Base-by-base conservation (phyloP, 495 filamentous ascomycete genomes). In the Neurospora sp. region DNA sequence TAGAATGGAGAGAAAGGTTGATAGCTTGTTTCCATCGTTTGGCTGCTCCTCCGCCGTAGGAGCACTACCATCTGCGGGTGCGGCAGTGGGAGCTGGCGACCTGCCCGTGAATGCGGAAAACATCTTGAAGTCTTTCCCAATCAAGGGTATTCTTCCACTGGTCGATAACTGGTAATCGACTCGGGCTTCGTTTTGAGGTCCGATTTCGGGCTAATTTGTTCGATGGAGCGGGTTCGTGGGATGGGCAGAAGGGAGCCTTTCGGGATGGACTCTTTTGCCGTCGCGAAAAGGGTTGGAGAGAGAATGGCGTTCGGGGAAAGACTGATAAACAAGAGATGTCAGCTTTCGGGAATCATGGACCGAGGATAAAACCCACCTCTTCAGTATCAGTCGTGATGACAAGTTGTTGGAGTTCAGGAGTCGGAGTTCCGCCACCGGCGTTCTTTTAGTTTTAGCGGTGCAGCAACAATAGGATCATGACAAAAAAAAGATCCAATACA, bases 1-100 rank as follows among this genome's bases (percentile, higher is more conserved):
- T 72, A 97, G 81, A 72, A 97, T 94, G 70, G 89, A 88, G 44
- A 97, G 82, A 76, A 97, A 94, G 0, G 91, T 94, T 80, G 88
- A 91, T 70, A 97, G 84, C 83, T 96, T 96, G 39, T 91, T 93
- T 70, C 88, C 89, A 70, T 97, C 93, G 82, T 93, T 93, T 65
- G 90, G 88, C 27, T 85, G 81, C 78, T 92, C 92, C 76, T 93
- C 77, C 14, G 71, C 69, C 22, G 46, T 48, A 5, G 72, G 41
- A 35, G 53, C 53, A 35, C 53, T 65, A 8, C 53, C 53, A 35
- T 65, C 53, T 14, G 53, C 27, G 22, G 53, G 53, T 9, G 14
- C 53, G 38, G 71, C 71, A 59, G 71, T 38, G 10, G 72, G 31
- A 27, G 68, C 75, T 7, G 74, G 68, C 20, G 72, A 72, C 53